These are phyloP conservation scores for Pichia californica DNA, from an alignment of 805 yeast genomes.

Conservation along the genomic window DNA sequence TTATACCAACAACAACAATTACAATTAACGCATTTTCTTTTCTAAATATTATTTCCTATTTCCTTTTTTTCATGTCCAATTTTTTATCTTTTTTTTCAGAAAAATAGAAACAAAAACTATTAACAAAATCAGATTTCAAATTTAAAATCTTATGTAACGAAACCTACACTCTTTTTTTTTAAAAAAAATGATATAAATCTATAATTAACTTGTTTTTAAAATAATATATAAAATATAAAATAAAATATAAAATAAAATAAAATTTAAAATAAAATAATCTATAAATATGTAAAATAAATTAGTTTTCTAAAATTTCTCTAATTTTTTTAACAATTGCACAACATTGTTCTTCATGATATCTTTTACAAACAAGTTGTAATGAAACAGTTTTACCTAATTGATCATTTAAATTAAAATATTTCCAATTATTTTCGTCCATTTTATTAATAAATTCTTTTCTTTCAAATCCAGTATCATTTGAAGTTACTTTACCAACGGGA, in stretches of 20 bases:
- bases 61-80: neutral
- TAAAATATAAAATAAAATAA: neutral
- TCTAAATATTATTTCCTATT: neutral
- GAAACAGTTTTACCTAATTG: conserved; percentile 45
- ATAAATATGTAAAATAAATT: too few species aligned
- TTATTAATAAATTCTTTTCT: conserved; percentile 28
- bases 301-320: neutral
- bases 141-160: neutral
- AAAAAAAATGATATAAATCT: too few species aligned
- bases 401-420: conserved; percentile 38
- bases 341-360: conserved; percentile 52
- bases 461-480: conserved; percentile 30
- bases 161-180: too few species aligned
- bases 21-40: neutral
- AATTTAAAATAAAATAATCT: too few species aligned
- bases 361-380: conserved; percentile 47
- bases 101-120: too few species aligned
- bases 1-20: neutral
- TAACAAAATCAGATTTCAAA: too few species aligned
- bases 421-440: conserved; percentile 32
- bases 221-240: neutral
- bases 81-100: too few species aligned
- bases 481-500: conserved; percentile 38
- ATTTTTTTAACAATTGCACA: conserved; percentile 8
- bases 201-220: too few species aligned